A percentile compares a stretch with the other conserved stretches of the same genome.
Evolutionary conservation across 345 rosid genomes (phyloP).

Genomic region (Erucastrum elatum): DNA sequence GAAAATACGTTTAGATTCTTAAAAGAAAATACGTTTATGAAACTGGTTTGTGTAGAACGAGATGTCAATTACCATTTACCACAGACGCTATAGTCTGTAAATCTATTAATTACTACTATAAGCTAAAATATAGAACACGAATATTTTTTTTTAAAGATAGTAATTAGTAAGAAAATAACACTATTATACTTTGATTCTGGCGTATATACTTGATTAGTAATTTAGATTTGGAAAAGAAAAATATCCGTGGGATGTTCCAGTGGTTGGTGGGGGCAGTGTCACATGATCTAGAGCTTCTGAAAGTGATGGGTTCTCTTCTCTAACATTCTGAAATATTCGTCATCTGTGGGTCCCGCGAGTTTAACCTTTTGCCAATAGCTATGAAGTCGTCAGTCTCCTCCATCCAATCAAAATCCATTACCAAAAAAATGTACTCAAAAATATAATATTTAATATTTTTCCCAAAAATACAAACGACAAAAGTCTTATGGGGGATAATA

Average conservation of each 20-base stretch:
- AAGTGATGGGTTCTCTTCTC: conserved; percentile 4
- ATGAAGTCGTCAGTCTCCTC: conserved; percentile 3
- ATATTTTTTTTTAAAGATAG: too few species aligned
- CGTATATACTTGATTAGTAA: background rate
- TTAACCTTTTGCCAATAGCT: background rate
- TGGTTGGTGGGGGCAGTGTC: conserved; percentile 12
- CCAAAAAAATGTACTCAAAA: too few species aligned
- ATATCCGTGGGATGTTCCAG: conserved; percentile 1
- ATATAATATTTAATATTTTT: too few species aligned
- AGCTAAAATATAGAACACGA: too few species aligned
- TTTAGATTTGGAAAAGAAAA: background rate
- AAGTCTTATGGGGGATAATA: background rate
- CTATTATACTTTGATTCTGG: background rate
- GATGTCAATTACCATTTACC: background rate
- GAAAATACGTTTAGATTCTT: too few species aligned
- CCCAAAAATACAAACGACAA: background rate
- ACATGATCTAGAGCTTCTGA: conserved; percentile 9
- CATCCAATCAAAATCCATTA: background rate
- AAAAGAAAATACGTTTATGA: too few species aligned
- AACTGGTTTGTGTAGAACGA: background rate
- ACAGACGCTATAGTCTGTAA: background rate
- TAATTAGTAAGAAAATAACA: background rate
- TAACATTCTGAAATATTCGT: conserved; percentile 23
- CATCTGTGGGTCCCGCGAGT: conserved; percentile 9
- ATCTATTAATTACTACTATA: too few species aligned